Percentiles rank a stretch among this genome's conserved stretches.
phyloP scores from a whole-genome alignment of 345 rosid genomes.

The Xanthoceras sorbifolium region DNA sequence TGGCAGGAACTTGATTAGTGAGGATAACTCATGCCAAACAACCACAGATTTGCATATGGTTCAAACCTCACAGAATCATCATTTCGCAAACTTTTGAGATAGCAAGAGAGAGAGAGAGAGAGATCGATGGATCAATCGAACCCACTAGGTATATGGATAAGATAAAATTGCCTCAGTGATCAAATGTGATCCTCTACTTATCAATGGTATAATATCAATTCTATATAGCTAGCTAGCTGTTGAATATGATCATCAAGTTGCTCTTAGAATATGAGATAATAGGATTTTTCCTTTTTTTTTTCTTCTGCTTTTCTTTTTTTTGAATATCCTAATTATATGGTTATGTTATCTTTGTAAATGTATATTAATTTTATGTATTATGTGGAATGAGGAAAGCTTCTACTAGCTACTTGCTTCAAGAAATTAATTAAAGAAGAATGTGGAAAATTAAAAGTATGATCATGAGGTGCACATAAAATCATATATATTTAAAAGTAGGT shows the following conservation, averaged over 20 bases:
- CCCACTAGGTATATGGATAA: not conserved
- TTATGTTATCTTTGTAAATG: slow-evolving; percentile 36
- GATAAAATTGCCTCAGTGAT: slow-evolving; percentile 8
- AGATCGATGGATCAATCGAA: not conserved
- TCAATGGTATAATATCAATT: not conserved
- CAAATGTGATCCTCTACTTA: not conserved
- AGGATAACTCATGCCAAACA: slow-evolving; percentile 83
- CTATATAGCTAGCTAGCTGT: not conserved
- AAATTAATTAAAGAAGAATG: not conserved
- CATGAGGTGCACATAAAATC: too few species aligned
- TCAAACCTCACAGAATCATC: slow-evolving; percentile 64
- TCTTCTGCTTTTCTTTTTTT: not conserved
- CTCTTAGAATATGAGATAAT: slow-evolving; percentile 47
- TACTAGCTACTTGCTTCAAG: slow-evolving; percentile 13
- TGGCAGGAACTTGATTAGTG: slow-evolving; percentile 57
- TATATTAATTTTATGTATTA: slow-evolving; percentile 39
- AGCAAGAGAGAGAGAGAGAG: not conserved
- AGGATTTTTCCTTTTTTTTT: slow-evolving; percentile 23
- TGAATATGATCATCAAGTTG: slow-evolving; percentile 11
- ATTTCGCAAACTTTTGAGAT: slow-evolving; percentile 65
- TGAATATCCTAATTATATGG: slow-evolving; percentile 7
- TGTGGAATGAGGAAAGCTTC: slow-evolving; percentile 25
- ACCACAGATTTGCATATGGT: slow-evolving; percentile 76
- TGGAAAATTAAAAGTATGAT: not conserved
- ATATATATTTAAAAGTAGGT: not conserved